Conservation (phyloP, 2,329 filamentous ascomycete species). For the Aspergillus aculeatus region DNA sequence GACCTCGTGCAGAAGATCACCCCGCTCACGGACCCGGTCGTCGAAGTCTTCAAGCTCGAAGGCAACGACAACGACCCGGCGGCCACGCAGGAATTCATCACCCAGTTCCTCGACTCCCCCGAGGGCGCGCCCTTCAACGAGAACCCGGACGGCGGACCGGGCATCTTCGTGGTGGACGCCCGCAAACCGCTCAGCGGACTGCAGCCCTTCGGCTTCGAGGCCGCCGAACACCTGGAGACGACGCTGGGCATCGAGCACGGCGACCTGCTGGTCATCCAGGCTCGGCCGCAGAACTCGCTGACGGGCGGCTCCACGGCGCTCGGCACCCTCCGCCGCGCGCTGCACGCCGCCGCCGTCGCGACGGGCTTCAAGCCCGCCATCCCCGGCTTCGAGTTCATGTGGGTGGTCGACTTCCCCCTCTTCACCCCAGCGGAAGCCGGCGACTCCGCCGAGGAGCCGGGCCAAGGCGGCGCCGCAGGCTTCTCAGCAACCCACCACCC, state of each 20-base stretch:
- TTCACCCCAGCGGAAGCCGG: slow-evolving; percentile 66
- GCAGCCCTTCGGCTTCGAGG: slow-evolving; percentile 73
- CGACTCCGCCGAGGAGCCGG: slow-evolving; percentile 59
- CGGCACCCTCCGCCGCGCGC: slow-evolving; percentile 68
- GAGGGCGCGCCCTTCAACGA: slow-evolving; percentile 58
- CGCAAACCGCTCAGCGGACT: slow-evolving; percentile 74
- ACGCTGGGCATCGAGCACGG: slow-evolving; percentile 62
- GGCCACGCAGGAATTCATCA: slow-evolving; percentile 61
- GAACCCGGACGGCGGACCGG: slow-evolving; percentile 75
- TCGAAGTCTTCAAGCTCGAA: slow-evolving; percentile 71
- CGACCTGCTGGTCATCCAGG: slow-evolving; percentile 79
- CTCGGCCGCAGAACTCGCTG: slow-evolving; percentile 64
- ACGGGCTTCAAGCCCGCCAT: slow-evolving; percentile 54
- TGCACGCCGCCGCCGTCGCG: slow-evolving; percentile 69
- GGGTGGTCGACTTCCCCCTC: slow-evolving; percentile 88
- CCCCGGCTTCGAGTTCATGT: slow-evolving; percentile 67
- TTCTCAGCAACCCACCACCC: slow-evolving; percentile 90
- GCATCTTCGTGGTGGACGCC: slow-evolving; percentile 72
- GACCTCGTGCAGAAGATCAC: slow-evolving; percentile 75
- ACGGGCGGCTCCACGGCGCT: slow-evolving; percentile 71
- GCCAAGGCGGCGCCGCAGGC: slow-evolving; percentile 77
- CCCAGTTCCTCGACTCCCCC: slow-evolving; percentile 68
- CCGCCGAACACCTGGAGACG: slow-evolving; percentile 58
- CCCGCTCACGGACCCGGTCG: slow-evolving; percentile 62
- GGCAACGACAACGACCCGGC: slow-evolving; percentile 49